These are phyloP conservation scores for Phalaenopsis hybrid DNA, from an alignment of 116 monocot genomes.

Conservation along the genomic window DNA sequence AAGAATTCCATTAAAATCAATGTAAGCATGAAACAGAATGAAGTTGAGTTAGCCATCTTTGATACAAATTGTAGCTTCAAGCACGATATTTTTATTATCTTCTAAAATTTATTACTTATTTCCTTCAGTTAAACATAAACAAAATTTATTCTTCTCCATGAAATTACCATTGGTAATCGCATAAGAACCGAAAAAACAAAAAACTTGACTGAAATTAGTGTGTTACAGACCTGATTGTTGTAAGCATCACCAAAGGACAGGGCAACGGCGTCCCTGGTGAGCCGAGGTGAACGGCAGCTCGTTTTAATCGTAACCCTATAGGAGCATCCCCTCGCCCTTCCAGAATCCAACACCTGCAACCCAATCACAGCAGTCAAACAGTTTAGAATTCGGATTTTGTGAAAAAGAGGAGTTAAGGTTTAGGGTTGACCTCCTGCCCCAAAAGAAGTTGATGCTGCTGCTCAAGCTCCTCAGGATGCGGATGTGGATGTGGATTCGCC, in stretches of 20 bases:
- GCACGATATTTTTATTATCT: too few relatives aligned
- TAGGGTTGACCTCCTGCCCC: neutral
- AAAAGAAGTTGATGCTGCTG: neutral
- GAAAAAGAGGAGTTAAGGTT: neutral
- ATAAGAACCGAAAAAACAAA: neutral
- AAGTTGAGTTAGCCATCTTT: too few relatives aligned
- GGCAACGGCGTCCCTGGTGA: slow-evolving; percentile 48
- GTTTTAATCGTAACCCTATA: slow-evolving; percentile 69
- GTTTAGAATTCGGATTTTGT: too few relatives aligned
- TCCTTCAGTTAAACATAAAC: too few relatives aligned
- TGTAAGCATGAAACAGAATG: too few relatives aligned
- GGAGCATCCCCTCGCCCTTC: slow-evolving; percentile 23
- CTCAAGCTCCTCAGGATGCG: slow-evolving; percentile 7
- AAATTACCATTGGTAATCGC: neutral
- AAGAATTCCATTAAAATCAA: too few relatives aligned
- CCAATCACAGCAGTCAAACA: too few relatives aligned
- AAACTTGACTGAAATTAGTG: neutral
- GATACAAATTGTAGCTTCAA: too few relatives aligned
- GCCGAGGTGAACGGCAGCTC: slow-evolving; percentile 51
- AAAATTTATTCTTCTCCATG: too few relatives aligned
- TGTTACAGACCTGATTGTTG: slow-evolving; percentile 38
- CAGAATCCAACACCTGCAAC: neutral
- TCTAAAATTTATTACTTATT: too few relatives aligned
- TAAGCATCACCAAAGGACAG: slow-evolving; percentile 60
- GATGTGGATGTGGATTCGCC: neutral